Conservation (phyloP, 2,329 filamentous ascomycete species). For the Trichoderma lentiforme region DNA sequence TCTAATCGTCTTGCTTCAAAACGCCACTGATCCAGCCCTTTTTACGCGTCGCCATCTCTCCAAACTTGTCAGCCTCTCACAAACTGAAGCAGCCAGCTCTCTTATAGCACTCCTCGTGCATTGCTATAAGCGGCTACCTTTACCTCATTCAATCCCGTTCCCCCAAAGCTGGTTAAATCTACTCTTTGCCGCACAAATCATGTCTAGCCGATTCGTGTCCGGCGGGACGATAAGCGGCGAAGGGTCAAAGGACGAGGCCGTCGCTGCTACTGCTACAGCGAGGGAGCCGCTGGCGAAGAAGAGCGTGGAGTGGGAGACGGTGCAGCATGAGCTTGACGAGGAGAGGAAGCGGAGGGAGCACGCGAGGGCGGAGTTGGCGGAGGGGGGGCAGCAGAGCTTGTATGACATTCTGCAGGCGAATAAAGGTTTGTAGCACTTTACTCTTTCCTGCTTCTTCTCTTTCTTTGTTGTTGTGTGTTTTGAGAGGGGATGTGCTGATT, state of each 20-base stretch:
- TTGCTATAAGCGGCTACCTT: not conserved
- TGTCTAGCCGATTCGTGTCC: conserved; percentile 56
- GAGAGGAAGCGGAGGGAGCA: conserved; percentile 55
- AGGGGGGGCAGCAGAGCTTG: conserved; percentile 56
- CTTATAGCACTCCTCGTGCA: not conserved
- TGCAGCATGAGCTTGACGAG: conserved; percentile 62
- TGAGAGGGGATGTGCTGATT: not conserved
- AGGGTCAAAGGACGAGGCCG: conserved; percentile 23
- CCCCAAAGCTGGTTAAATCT: too few species aligned
- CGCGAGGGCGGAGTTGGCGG: conserved; percentile 41
- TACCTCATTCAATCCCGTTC: not conserved
- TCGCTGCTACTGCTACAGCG: conserved; percentile 19
- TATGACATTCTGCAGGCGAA: conserved; percentile 78
- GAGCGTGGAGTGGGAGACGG: conserved; percentile 58
- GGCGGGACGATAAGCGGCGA: conserved; percentile 43
- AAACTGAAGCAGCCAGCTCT: not conserved
- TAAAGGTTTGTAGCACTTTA: conserved; percentile 55
- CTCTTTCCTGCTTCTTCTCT: not conserved
- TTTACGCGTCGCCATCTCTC: not conserved
- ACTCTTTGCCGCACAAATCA: conserved; percentile 24
- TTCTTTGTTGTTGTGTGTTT: not conserved
- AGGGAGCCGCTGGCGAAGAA: conserved; percentile 20
- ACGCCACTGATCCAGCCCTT: not conserved
- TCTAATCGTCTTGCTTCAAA: not conserved
- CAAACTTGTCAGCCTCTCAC: not conserved